A percentile compares a stretch with the other conserved stretches of the same genome.
Conservation (phyloP, 2,329 filamentous ascomycete species). For the Colletotrichum paranaense region DNA sequence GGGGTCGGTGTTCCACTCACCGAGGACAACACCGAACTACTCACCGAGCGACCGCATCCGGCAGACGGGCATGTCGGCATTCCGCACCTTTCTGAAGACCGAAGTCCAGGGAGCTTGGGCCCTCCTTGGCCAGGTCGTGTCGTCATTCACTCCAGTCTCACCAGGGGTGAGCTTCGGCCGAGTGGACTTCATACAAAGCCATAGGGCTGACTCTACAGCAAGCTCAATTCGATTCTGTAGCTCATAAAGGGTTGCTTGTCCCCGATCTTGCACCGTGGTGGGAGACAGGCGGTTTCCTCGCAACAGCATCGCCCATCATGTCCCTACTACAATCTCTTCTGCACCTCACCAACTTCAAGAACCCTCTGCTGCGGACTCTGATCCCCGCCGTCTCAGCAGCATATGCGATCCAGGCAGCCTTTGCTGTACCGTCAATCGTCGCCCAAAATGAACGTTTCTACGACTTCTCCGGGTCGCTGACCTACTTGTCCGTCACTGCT, state of each 20-base stretch:
- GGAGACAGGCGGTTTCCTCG: no score
- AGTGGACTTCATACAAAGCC: not conserved
- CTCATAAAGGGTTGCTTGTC: not conserved
- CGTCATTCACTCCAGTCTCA: conserved; percentile 23
- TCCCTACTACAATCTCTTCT: conserved; percentile 60
- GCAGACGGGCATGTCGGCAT: not conserved
- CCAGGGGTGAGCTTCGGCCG: not conserved
- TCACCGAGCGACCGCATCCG: not conserved
- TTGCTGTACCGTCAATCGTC: conserved; percentile 71
- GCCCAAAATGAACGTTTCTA: conserved; percentile 74
- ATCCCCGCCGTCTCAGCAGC: conserved; percentile 72
- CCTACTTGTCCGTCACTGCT: conserved; percentile 73
- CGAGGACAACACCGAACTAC: not conserved
- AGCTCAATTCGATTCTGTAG: not conserved
- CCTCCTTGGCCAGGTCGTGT: conserved; percentile 19
- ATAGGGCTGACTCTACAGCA: not conserved
- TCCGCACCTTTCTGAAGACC: conserved; percentile 1
- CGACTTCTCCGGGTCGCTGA: conserved; percentile 74
- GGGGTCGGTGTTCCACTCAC: not conserved
- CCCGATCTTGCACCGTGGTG: not conserved
- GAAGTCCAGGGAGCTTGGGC: conserved; percentile 11
- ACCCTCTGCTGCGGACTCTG: conserved; percentile 70
- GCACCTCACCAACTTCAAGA: conserved; percentile 69
- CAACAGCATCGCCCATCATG: conserved; percentile 38
- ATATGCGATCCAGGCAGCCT: conserved; percentile 71